These are phyloP conservation scores for Lactifluus volemus DNA, from an alignment of 768 basidiomycete genomes.

Conservation along the genomic window DNA sequence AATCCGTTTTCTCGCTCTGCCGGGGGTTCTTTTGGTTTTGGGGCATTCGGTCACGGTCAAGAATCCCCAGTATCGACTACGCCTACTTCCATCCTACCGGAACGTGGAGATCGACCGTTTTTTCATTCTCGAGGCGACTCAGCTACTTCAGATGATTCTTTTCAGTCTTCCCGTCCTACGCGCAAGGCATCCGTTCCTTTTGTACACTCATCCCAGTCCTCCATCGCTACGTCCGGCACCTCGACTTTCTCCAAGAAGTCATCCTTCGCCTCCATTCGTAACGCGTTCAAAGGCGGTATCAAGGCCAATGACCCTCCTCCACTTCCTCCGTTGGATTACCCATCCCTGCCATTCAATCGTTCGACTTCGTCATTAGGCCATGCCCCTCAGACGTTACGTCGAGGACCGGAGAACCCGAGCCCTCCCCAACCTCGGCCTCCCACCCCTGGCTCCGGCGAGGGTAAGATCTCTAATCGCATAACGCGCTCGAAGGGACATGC, in stretches of 20 bases:
- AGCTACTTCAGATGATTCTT: constrained; percentile 67
- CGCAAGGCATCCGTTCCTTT: constrained; percentile 45
- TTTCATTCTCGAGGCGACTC: constrained; percentile 79
- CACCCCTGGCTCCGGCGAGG: constrained; percentile 47
- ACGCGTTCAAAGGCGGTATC: constrained; percentile 73
- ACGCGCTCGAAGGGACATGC: constrained; percentile 50
- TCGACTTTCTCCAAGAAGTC: constrained; percentile 70
- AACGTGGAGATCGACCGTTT: constrained; percentile 48
- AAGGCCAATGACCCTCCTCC: constrained; percentile 53
- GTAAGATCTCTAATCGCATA: constrained; percentile 28
- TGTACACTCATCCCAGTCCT: constrained; percentile 65
- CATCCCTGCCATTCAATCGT: constrained; percentile 70
- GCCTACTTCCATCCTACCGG: constrained; percentile 33
- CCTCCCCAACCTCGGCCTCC: constrained; percentile 51
- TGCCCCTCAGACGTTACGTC: constrained; percentile 32
- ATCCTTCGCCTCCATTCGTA: constrained; percentile 80
- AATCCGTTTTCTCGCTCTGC: constrained; percentile 60
- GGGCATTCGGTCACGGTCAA: constrained; percentile 35
- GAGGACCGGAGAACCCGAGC: constrained; percentile 36
- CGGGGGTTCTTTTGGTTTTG: constrained; percentile 28
- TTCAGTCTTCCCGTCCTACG: constrained; percentile 40
- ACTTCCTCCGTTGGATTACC: constrained; percentile 61
- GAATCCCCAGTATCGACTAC: constrained; percentile 61
- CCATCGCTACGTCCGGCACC: constrained; percentile 35
- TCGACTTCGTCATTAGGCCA: constrained; percentile 68